These are phyloP conservation scores for Phycomyces blakesleeanus DNA, from an alignment of 192 early-diverging fungal genomes.

Conservation along the genomic window DNA sequence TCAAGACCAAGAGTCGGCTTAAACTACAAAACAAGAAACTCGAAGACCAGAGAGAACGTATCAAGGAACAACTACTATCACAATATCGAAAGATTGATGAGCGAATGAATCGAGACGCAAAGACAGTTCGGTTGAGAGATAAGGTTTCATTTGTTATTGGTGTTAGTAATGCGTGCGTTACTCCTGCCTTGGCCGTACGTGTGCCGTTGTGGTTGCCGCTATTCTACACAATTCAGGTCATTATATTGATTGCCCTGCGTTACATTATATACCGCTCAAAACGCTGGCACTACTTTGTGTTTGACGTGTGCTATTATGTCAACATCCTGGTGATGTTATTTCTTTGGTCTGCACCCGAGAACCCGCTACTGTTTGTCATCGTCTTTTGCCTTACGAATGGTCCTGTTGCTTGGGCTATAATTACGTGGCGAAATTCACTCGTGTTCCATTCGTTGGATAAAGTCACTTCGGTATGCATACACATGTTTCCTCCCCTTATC, in stretches of 20 bases:
- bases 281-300: conserved; percentile 58
- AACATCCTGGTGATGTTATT: conserved; percentile 53
- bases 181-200: conserved; percentile 44
- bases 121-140: conserved; percentile 49
- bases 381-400: conserved; percentile 51
- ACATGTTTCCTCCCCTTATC: conserved; percentile 59
- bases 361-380: conserved; percentile 36
- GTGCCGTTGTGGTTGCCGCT: conserved; percentile 53
- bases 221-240: conserved; percentile 48
- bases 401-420: conserved; percentile 63
- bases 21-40: conserved; percentile 24
- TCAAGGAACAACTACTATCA: conserved; percentile 21
- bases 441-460: conserved; percentile 67
- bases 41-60: conserved; percentile 25
- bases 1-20: conserved; percentile 28
- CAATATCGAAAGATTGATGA: conserved; percentile 26
- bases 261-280: conserved; percentile 52
- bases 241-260: conserved; percentile 41
- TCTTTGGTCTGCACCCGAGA: conserved; percentile 46
- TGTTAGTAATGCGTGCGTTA: conserved; percentile 60
- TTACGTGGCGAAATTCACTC: conserved; percentile 55
- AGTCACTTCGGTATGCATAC: conserved; percentile 61
- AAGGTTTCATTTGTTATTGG: conserved; percentile 66
- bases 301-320: conserved; percentile 59
- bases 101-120: conserved; percentile 36